Percentiles rank a stretch among this genome's conserved stretches.
Evolutionary conservation across 192 early-diverging fungal species (phyloP).

Genomic region (Chytriomyces confervae): DNA sequence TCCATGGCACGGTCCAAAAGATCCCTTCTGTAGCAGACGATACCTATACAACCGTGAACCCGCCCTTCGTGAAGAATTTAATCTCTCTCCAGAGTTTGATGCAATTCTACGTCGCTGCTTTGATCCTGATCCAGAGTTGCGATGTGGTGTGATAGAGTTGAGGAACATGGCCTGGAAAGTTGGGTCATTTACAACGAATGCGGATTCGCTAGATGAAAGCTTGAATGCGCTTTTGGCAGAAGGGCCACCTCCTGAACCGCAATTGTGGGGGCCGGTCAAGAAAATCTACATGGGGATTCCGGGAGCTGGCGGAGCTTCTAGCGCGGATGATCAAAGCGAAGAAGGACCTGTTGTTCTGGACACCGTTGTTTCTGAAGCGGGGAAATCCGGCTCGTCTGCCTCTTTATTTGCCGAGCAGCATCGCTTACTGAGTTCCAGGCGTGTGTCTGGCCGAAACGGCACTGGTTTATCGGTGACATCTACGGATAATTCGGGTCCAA

Average conservation of each 20-base stretch:
- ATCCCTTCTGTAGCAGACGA: constrained; percentile 72
- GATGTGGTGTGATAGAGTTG: constrained; percentile 23
- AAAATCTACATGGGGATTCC: constrained; percentile 22
- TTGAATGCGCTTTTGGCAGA: neutral
- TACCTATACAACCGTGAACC: constrained; percentile 20
- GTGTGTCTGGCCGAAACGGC: neutral
- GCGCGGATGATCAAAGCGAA: neutral
- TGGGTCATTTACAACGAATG: neutral
- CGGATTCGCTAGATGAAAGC: neutral
- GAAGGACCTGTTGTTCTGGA: neutral
- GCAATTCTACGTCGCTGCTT: constrained; percentile 31
- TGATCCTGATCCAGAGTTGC: constrained; percentile 33
- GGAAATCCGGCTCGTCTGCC: neutral
- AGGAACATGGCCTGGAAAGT: constrained; percentile 13
- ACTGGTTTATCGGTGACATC: neutral
- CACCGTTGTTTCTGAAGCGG: neutral
- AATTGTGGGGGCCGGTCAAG: constrained; percentile 9
- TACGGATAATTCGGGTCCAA: neutral
- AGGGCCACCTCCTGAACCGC: constrained; percentile 14
- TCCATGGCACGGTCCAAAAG: constrained; percentile 71
- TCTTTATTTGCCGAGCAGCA: neutral
- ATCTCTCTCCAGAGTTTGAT: constrained; percentile 31
- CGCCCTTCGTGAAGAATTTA: constrained; percentile 28
- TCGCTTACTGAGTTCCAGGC: neutral
- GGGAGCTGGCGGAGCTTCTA: neutral